Base-by-base conservation (phyloP, 2,329 filamentous ascomycete species). In the Paraconiothyrium brasiliense region DNA sequence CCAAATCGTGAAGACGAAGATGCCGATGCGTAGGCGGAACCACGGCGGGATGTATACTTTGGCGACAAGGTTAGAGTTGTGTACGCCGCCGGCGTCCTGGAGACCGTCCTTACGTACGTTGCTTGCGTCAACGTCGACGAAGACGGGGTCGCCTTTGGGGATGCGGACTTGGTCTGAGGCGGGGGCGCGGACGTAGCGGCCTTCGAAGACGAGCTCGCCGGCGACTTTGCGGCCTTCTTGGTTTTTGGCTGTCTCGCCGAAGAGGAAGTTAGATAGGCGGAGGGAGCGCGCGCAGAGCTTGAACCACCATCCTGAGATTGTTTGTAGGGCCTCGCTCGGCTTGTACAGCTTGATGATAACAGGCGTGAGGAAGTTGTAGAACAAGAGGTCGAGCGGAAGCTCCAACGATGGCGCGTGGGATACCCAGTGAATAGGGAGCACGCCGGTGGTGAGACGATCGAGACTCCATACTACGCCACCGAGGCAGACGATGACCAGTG, bases 401-500 rank as follows among this genome's bases (percentile, higher is more conserved):
- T 98, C 95, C 51, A 98, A 84, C 0, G 97, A 91, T 0, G 95
- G 94, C 69, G 97, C 92, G 66, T 94, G 94, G 0, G 93, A 94
- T 2, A 93, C 92, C 88, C 96, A 98, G 77, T 94, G 92, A 49
- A 99, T 92, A 0, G 95, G 95, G 20, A 99, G 85, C 48, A 99
- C 88, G 56, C 84, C 87, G 2, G 87, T 86, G 47, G 91, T 87
- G 5, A 86, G 80, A 67, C 87, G 86, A 32, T 88, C 86, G 41
- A 98, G 84, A n/a, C 90, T 89, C 95, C 95, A 99, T 0, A 99
- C 93, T 16, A 99, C 94, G 46, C 95, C 94, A 10, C 95, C 95
- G 0, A 99, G 86, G 76, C 95, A 99, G 30, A 98, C 82, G 43
- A 98, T 91, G 59, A 99, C 94, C 57, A 99, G 82, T 0, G 92